Evolutionary conservation across 2,329 filamentous ascomycete genomes (phyloP).

Genomic region (Arthrobotrys iridis): DNA sequence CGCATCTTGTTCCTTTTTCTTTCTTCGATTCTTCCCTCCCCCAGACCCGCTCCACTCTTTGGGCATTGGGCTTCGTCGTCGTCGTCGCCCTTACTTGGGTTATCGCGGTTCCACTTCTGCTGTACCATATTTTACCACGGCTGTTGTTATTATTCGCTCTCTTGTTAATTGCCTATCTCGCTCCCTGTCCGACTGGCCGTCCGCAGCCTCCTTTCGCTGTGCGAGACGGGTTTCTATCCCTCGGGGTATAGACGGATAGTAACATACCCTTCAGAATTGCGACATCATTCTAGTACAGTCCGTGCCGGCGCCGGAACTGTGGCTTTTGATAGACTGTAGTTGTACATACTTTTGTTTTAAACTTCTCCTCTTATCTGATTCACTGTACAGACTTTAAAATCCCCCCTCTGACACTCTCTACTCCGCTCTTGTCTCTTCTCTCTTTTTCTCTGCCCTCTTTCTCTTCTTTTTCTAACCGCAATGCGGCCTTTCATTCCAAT

Average conservation of each 20-base stretch:
- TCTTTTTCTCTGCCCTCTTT: slow-evolving; percentile 7
- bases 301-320: slow-evolving; percentile 12
- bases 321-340: not conserved
- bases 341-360: slow-evolving; percentile 20
- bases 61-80: not conserved
- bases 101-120: not conserved
- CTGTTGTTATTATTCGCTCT: not conserved
- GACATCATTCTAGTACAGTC: slow-evolving; percentile 28
- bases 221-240: not conserved
- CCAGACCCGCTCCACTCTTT: not conserved
- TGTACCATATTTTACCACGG: slow-evolving; percentile 14
- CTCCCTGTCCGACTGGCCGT: slow-evolving; percentile 29
- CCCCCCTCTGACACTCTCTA: slow-evolving; percentile 16
- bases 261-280: slow-evolving; percentile 26
- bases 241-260: not conserved
- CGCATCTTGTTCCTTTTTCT: not conserved
- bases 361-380: not conserved
- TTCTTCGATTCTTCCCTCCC: not conserved
- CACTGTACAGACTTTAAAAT: slow-evolving; percentile 32
- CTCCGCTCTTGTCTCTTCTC: slow-evolving; percentile 19
- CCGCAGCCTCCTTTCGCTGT: slow-evolving; percentile 12
- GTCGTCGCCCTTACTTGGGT: no score
- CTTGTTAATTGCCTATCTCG: slow-evolving; percentile 39
- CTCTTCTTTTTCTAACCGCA: slow-evolving; percentile 14
- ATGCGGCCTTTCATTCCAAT: slow-evolving; percentile 52